A percentile compares a stretch with the other conserved stretches of the same genome.
phyloP scores from a whole-genome alignment of 371 early-diverging fungal species.

The Actinomortierella wolfii region DNA sequence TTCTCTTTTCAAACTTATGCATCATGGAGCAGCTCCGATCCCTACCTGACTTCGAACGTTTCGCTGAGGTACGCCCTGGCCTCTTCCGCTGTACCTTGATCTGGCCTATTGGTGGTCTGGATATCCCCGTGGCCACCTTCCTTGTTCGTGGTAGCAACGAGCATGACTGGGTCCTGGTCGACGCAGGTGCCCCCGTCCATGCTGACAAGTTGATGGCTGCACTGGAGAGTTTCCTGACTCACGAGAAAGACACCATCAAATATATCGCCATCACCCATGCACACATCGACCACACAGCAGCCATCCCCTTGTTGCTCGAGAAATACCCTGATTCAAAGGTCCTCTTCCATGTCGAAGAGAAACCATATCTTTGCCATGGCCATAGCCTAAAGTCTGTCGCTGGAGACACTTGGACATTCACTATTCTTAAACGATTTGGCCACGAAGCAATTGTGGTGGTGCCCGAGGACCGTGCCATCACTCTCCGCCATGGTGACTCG shows the following conservation, averaged over 20 bases:
- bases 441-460: constrained; percentile 38
- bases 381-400: constrained; percentile 21
- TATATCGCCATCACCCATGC: constrained; percentile 48
- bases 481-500: constrained; percentile 35
- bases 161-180: constrained; percentile 47
- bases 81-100: constrained; percentile 47
- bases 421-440: constrained; percentile 37
- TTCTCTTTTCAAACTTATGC: background rate
- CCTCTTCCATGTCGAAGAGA: constrained; percentile 46
- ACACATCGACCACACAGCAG: constrained; percentile 51
- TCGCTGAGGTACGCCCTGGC: constrained; percentile 47
- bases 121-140: constrained; percentile 46
- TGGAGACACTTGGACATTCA: constrained; percentile 44
- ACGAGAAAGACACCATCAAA: constrained; percentile 43
- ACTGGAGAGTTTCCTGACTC: constrained; percentile 28
- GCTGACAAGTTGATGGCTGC: constrained; percentile 32
- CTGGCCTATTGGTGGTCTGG: constrained; percentile 36
- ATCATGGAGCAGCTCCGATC: background rate
- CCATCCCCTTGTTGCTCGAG: constrained; percentile 31
- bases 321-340: constrained; percentile 44
- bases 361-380: constrained; percentile 45
- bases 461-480: constrained; percentile 27
- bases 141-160: constrained; percentile 22
- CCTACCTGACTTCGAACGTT: constrained; percentile 47
- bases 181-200: constrained; percentile 46